A percentile compares a stretch with the other conserved stretches of the same genome.
Evolutionary conservation across 2,329 filamentous ascomycete genomes (phyloP).

Genomic region (Cercospora janseana): DNA sequence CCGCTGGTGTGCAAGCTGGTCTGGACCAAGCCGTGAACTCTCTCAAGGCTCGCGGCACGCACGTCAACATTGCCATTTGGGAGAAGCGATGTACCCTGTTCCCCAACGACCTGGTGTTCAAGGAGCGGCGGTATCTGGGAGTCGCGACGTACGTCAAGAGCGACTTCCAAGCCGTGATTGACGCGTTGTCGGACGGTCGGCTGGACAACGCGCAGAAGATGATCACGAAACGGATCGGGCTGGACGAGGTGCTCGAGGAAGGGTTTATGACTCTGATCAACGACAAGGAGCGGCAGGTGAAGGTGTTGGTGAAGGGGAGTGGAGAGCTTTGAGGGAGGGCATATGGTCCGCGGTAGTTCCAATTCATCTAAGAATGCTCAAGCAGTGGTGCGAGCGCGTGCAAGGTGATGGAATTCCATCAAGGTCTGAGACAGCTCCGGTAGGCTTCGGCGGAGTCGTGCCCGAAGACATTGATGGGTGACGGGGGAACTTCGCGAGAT

Average conservation of each 20-base stretch:
- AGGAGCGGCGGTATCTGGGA: conserved; percentile 53
- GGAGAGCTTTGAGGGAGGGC: conserved; percentile 22
- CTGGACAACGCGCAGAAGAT: conserved; percentile 45
- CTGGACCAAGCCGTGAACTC: conserved; percentile 52
- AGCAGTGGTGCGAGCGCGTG: neutral
- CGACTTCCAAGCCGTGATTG: conserved; percentile 51
- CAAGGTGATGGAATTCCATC: conserved; percentile 1
- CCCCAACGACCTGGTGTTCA: conserved; percentile 54
- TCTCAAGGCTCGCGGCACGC: conserved; percentile 50
- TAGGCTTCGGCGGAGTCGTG: neutral
- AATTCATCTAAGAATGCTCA: neutral
- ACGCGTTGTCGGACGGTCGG: conserved; percentile 47
- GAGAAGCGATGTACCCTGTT: conserved; percentile 51
- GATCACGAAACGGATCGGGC: conserved; percentile 50
- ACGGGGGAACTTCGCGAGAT: no score
- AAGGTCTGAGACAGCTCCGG: conserved; percentile 1
- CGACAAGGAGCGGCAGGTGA: conserved; percentile 52
- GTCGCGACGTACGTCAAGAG: conserved; percentile 53
- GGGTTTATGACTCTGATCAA: conserved; percentile 50
- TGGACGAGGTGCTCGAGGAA: conserved; percentile 49
- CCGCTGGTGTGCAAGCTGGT: conserved; percentile 53
- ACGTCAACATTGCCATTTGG: conserved; percentile 58
- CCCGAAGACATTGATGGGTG: neutral
- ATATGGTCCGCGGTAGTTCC: no score
- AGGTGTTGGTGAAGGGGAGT: conserved; percentile 44